phyloP scores from a whole-genome alignment of 768 basidiomycete species.

The Dioszegia crocea region DNA sequence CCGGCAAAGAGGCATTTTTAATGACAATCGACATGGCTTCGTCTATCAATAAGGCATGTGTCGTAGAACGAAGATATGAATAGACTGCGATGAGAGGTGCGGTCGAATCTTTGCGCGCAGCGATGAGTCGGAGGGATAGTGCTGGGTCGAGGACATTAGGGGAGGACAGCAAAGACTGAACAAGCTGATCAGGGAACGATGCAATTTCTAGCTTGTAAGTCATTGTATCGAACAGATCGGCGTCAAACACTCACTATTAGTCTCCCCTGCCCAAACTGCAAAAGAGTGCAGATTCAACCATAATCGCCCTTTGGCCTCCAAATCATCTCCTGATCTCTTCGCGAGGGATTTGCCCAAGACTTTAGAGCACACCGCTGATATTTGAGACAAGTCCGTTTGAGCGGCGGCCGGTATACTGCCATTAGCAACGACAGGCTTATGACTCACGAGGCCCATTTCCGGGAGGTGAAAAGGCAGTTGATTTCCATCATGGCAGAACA shows the following conservation, averaged over 20 bases:
- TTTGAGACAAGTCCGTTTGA: background rate
- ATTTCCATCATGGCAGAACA: background rate
- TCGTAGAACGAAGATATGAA: background rate
- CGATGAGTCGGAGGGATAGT: background rate
- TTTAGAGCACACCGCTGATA: background rate
- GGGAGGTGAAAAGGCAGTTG: background rate
- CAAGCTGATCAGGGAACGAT: background rate
- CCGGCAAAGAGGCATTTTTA: background rate
- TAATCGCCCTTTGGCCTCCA: background rate
- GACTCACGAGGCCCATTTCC: conserved; percentile 1
- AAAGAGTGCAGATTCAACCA: background rate
- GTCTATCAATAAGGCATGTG: background rate
- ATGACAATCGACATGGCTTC: conserved; percentile 1
- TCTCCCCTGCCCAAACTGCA: background rate
- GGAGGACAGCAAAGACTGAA: background rate
- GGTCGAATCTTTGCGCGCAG: background rate
- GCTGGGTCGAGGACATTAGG: background rate
- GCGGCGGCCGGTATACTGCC: background rate
- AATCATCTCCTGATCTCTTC: background rate
- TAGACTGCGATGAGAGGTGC: background rate
- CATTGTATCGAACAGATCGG: too few relatives aligned
- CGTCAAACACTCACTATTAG: background rate
- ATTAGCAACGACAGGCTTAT: too few relatives aligned
- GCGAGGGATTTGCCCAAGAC: background rate
- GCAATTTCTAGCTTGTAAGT: background rate